Conservation (phyloP, 2,329 filamentous ascomycete species). For the Talaromyces sp. region DNA sequence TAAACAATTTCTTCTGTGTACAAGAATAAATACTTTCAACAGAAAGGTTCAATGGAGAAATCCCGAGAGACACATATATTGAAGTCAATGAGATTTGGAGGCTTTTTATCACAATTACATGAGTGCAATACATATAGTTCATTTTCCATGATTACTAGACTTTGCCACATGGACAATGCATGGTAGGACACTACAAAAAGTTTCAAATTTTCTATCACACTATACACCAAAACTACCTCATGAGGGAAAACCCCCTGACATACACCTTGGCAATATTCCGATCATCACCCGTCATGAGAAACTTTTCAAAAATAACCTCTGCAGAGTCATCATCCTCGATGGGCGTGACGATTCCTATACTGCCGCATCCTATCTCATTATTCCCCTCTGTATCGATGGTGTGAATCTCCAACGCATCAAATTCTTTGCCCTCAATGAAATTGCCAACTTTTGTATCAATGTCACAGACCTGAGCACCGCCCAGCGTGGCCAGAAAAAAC, state of each 20-base stretch:
- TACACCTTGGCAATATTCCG: conserved; percentile 55
- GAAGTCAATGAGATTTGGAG: too few relatives aligned
- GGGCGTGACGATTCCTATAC: conserved; percentile 47
- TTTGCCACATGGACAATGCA: too few relatives aligned
- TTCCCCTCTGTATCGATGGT: conserved; percentile 24
- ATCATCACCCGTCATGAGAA: conserved; percentile 62
- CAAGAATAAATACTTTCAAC: too few relatives aligned
- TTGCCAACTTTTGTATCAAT: conserved; percentile 51
- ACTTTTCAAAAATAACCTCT: conserved; percentile 55
- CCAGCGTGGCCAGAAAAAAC: conserved; percentile 58
- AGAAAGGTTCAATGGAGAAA: too few relatives aligned
- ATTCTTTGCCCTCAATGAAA: conserved; percentile 57
- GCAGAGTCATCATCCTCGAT: conserved; percentile 47
- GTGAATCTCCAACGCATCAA: conserved; percentile 54
- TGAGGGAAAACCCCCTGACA: conserved; percentile 43
- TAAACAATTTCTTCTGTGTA: not conserved
- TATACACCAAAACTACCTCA: conserved; percentile 2
- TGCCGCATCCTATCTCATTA: not conserved
- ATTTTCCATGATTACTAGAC: too few relatives aligned
- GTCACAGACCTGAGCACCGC: conserved; percentile 56
- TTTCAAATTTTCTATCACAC: too few relatives aligned
- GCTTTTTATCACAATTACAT: too few relatives aligned
- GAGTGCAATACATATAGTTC: too few relatives aligned
- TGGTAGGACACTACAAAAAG: too few relatives aligned
- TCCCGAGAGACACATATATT: too few relatives aligned